phyloP scores from a whole-genome alignment of 2,329 filamentous ascomycete species.

The Fonsecaea multimorphosa region DNA sequence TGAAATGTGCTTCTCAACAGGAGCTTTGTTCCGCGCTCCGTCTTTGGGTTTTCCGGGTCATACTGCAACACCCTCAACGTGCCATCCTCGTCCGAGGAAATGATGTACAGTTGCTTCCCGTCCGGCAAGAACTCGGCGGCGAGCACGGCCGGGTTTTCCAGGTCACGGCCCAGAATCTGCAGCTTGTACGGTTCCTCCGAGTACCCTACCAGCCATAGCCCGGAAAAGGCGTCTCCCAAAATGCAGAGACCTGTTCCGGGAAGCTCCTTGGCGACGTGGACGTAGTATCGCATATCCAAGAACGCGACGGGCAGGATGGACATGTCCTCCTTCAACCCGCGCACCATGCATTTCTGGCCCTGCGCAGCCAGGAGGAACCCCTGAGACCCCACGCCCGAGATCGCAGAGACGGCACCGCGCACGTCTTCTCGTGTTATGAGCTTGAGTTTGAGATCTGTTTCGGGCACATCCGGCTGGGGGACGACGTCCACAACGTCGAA shows the following conservation, averaged over 20 bases:
- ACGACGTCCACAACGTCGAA: conserved; percentile 93
- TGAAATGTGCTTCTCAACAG: conserved; percentile 89
- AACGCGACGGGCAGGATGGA: conserved; percentile 92
- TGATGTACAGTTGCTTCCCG: conserved; percentile 78
- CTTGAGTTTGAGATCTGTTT: conserved; percentile 85
- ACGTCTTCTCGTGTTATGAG: conserved; percentile 89
- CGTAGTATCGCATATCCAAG: conserved; percentile 95
- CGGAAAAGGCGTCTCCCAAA: conserved; percentile 89
- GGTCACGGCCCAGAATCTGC: conserved; percentile 87
- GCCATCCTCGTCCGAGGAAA: conserved; percentile 82
- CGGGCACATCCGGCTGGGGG: conserved; percentile 81
- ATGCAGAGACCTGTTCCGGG: conserved; percentile 83
- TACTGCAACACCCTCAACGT: conserved; percentile 91
- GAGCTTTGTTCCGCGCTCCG: conserved; percentile 83
- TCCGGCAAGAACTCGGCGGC: conserved; percentile 88
- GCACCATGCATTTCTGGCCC: conserved; percentile 96
- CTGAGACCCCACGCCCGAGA: conserved; percentile 84
- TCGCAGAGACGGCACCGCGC: conserved; percentile 84
- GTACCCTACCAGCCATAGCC: conserved; percentile 94
- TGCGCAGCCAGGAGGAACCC: conserved; percentile 89
- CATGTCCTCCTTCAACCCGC: conserved; percentile 93
- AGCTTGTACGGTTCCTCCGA: conserved; percentile 97
- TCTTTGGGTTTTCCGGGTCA: conserved; percentile 94
- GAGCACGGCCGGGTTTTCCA: conserved; percentile 76
- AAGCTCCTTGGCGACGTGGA: conserved; percentile 82